These are phyloP conservation scores for Hygrocybe punicea DNA, from an alignment of 768 basidiomycete species.

Conservation along the genomic window DNA sequence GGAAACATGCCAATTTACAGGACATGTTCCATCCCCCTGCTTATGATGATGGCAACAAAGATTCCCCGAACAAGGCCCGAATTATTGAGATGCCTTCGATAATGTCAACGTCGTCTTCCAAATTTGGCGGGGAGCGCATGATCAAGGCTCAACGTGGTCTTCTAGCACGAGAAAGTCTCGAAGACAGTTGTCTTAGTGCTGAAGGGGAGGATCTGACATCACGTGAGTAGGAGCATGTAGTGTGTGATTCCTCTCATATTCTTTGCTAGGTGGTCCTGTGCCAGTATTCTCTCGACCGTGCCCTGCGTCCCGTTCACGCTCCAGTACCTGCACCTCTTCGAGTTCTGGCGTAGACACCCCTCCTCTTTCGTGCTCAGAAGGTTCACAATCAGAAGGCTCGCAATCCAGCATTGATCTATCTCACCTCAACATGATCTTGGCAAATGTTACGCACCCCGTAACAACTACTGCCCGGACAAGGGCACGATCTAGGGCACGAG, in stretches of 20 bases:
- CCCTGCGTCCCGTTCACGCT: slow-evolving; percentile 52
- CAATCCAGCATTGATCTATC: slow-evolving; percentile 75
- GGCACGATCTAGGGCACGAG: slow-evolving; percentile 45
- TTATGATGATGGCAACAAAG: slow-evolving; percentile 17
- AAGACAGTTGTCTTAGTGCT: slow-evolving; percentile 60
- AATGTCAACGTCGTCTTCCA: slow-evolving; percentile 57
- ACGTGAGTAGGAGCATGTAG: slow-evolving; percentile 38
- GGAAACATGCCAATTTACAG: slow-evolving; percentile 49
- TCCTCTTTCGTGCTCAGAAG: slow-evolving; percentile 65
- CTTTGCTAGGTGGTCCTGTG: neutral
- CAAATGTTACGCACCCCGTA: slow-evolving; percentile 52
- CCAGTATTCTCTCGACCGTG: slow-evolving; percentile 58
- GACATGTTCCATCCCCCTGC: slow-evolving; percentile 26
- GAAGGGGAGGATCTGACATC: slow-evolving; percentile 61
- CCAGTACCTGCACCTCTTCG: slow-evolving; percentile 62
- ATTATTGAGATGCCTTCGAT: slow-evolving; percentile 66
- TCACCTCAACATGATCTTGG: slow-evolving; percentile 53
- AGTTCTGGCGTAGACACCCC: slow-evolving; percentile 70
- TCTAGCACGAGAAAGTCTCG: slow-evolving; percentile 62
- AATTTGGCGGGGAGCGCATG: slow-evolving; percentile 69
- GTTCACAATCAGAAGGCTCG: slow-evolving; percentile 66
- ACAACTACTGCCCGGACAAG: slow-evolving; percentile 37
- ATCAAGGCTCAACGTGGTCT: slow-evolving; percentile 59
- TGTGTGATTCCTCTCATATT: slow-evolving; percentile 4
- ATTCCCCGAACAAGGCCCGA: slow-evolving; percentile 45